Evolutionary conservation across 2,329 filamentous ascomycete species (phyloP), one percentile per base, ranked within the genome.

Genomic region (Triangularia verruculosa): DNA sequence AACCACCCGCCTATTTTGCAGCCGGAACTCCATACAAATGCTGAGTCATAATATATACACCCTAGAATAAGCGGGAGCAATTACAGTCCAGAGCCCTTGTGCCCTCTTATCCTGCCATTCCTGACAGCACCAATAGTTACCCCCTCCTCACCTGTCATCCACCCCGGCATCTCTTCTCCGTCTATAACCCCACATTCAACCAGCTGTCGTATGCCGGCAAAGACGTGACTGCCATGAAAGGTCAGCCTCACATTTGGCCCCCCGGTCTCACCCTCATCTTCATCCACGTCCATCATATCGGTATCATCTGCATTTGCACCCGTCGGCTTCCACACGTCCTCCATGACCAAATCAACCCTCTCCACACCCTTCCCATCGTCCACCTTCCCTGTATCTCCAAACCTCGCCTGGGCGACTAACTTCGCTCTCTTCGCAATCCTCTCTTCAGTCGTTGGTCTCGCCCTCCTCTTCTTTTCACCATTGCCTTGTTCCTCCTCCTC

Each of bases 141-240:
- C 0, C 88, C 90, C 53, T 92, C 90, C 71, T 96, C 92, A 1
- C 92, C 93, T 0, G 92, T 95, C 88, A 96, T 89, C 92, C 92
- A 96, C 0, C 90, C 90, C 0, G 93, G 92, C 89, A 96, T 93
- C 61, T 81, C 85, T 70, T 88, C 83, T 1, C 91, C 89, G 72
- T 96, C 87, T 25, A 96, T 79, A 58, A 91, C 82, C 0, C 91
- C 92, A 15, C 85, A 78, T 74, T 96, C 92, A 0, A 94, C 89
- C 30, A 96, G 80, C 71, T 89, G 86, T 56, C 91, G 83, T 24
- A 96, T 82, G 0, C 93, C 93, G 0, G 89, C 88, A 77, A 96
- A 94, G 2, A 96, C 87, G 73, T 96, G 91, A 0, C 83, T 76
- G 0, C 93, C 93, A 43, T 88, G 84, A 66, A 97, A 90, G 0